Evolutionary conservation across 2,329 filamentous ascomycete genomes (phyloP).

Genomic region (Colletotrichum phormii): DNA sequence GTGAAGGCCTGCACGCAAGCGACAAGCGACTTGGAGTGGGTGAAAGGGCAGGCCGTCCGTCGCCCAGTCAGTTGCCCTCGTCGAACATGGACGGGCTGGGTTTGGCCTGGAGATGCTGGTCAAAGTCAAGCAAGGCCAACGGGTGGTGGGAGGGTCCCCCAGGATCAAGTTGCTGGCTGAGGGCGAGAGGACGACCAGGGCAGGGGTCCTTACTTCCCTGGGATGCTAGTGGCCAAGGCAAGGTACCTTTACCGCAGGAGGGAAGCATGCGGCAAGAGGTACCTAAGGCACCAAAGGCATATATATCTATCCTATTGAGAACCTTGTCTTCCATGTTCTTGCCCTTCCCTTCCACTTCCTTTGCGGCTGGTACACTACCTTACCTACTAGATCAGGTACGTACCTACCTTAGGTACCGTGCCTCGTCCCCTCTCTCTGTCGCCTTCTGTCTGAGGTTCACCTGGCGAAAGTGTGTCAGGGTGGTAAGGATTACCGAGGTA

Average conservation of each 20-base stretch:
- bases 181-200: conserved; percentile 21
- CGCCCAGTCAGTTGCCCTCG: conserved; percentile 15
- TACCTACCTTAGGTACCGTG: not conserved
- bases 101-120: conserved; percentile 32
- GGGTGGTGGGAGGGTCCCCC: conserved; percentile 23
- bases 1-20: conserved; percentile 16
- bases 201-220: conserved; percentile 28
- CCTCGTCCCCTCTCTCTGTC: not conserved
- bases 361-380: not conserved
- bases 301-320: too few species aligned
- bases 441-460: conserved; percentile 5
- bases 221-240: conserved; percentile 28
- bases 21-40: conserved; percentile 17
- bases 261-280: not conserved
- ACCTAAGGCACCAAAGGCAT: not conserved
- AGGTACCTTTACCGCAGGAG: not conserved
- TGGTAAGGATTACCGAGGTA: not conserved
- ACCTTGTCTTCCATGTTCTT: not conserved
- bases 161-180: conserved; percentile 31
- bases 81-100: conserved; percentile 28
- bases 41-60: not conserved
- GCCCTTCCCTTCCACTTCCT: not conserved
- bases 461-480: not conserved
- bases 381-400: not conserved
- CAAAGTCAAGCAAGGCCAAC: conserved; percentile 18